These are phyloP conservation scores for Umbilicus rupestris DNA, from an alignment of 164 flowering plant species.

Conservation along the genomic window DNA sequence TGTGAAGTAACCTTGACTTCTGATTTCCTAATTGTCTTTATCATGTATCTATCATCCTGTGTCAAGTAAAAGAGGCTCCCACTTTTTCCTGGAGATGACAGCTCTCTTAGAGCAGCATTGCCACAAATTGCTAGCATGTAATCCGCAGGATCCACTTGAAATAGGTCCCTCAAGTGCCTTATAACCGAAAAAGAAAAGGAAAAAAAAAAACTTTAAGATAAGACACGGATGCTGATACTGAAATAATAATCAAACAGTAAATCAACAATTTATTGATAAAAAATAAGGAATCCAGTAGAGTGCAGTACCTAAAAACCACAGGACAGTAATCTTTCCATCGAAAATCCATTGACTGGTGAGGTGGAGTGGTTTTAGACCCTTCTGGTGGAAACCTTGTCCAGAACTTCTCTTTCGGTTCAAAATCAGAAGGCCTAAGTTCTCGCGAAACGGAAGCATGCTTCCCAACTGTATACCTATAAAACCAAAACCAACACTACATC, in stretches of 20 bases:
- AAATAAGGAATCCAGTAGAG: no score
- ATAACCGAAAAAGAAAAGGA: no score
- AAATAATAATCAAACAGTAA: neutral
- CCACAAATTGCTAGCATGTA: conserved; percentile 87
- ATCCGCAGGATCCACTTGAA: conserved; percentile 74
- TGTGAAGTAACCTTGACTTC: conserved; percentile 56
- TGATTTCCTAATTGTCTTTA: conserved; percentile 77
- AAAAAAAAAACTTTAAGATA: neutral
- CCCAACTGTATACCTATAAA: conserved; percentile 1
- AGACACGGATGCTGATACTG: neutral
- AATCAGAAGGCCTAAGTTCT: conserved; percentile 9
- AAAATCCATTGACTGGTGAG: conserved; percentile 41
- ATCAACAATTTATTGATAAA: neutral
- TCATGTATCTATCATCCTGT: conserved; percentile 86
- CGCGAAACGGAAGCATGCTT: conserved; percentile 1
- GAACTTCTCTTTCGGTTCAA: conserved; percentile 7
- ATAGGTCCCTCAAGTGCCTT: conserved; percentile 65
- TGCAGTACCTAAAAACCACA: conserved; percentile 39
- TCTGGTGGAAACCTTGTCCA: conserved; percentile 27
- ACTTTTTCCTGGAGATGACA: conserved; percentile 89
- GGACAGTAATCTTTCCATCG: conserved; percentile 62
- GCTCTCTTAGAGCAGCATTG: conserved; percentile 71
- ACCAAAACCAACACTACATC: neutral
- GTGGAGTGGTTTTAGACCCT: conserved; percentile 43
- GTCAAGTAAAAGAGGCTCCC: conserved; percentile 84